These are phyloP conservation scores for Neonectria sp. DNA, from an alignment of 2,329 filamentous ascomycete species.

Conservation along the genomic window DNA sequence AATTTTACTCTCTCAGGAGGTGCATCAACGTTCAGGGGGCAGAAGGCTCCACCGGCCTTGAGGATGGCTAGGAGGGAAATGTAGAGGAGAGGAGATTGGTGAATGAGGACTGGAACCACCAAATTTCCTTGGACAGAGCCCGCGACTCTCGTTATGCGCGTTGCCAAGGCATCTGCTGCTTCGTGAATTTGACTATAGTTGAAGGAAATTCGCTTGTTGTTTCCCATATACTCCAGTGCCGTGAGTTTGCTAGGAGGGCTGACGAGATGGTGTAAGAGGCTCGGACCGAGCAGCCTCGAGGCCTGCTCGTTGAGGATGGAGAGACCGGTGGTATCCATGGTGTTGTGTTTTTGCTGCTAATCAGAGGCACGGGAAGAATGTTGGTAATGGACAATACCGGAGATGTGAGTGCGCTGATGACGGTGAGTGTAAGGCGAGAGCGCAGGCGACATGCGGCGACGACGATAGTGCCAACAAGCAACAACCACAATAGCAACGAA, in stretches of 20 bases:
- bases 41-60: slow-evolving; percentile 88
- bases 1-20: slow-evolving; percentile 84
- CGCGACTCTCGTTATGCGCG: slow-evolving; percentile 56
- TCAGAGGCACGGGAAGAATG: slow-evolving; percentile 13
- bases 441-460: slow-evolving; percentile 13
- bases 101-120: slow-evolving; percentile 82
- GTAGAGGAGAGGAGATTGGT: slow-evolving; percentile 85
- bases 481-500: slow-evolving; percentile 33
- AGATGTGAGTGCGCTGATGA: not conserved
- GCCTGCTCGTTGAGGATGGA: slow-evolving; percentile 65
- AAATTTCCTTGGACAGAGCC: slow-evolving; percentile 49
- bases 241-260: slow-evolving; percentile 46
- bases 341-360: slow-evolving; percentile 14
- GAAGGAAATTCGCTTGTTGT: slow-evolving; percentile 55
- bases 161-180: slow-evolving; percentile 70
- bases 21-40: slow-evolving; percentile 84
- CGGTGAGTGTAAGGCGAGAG: slow-evolving; percentile 6
- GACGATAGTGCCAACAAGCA: slow-evolving; percentile 30
- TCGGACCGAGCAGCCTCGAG: slow-evolving; percentile 58
- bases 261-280: slow-evolving; percentile 73
- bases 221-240: slow-evolving; percentile 53
- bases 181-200: slow-evolving; percentile 76
- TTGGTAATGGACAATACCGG: slow-evolving; percentile 16
- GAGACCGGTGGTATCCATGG: slow-evolving; percentile 50
- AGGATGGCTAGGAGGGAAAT: slow-evolving; percentile 83